Base-by-base conservation (phyloP, 345 rosid genomes). In the Barbarea vulgaris region DNA sequence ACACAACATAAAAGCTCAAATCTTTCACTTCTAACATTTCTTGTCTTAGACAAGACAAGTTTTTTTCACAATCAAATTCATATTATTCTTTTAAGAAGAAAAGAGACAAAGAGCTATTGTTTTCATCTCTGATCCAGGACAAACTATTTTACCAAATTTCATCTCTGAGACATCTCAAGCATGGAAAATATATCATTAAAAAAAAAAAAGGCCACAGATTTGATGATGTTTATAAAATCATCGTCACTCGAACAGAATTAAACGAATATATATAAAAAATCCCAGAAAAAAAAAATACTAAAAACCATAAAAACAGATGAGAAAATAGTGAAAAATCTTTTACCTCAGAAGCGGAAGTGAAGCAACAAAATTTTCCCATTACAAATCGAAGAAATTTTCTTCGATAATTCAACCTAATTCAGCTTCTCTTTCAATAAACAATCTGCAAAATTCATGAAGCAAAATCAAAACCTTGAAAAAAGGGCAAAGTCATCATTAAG, bases 351-450 rank as follows among this genome's bases (percentile, higher is more conserved):
- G 72, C 33, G 31, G 76, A 78, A 72, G 73, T 42, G 61, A 78
- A 78, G 81, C 81, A 78, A 59, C 81, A 78, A 39, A 78, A 58
- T 33, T 78, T 78, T 9, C 68, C 81, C 81, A 78, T 78, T 46
- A 0, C 12, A 37, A 70, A 64, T 64, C 72, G 72, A 77, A 47
- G 36, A 72, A 48, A 7, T 7, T 7, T 67, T 52, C 63, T 68
- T 69, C 64, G 74, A 48, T 36, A 27, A 1, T 11, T 11, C 62
- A 42, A 53, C 18, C 34, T 14, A 24, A 53, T 50, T 17, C 31
- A 33, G 13, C 19, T 18, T 50, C 27, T 15, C 69, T 1, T 28
- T 28, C 17, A 58, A 67, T 24, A 62, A 63, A 63, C 62, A 62
- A 62, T 77, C 81, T 77, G 67, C 63, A 69, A 24, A 34, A 70